phyloP scores from a whole-genome alignment of 176 grass and related monocot species.

The Tuctoria greenei region DNA sequence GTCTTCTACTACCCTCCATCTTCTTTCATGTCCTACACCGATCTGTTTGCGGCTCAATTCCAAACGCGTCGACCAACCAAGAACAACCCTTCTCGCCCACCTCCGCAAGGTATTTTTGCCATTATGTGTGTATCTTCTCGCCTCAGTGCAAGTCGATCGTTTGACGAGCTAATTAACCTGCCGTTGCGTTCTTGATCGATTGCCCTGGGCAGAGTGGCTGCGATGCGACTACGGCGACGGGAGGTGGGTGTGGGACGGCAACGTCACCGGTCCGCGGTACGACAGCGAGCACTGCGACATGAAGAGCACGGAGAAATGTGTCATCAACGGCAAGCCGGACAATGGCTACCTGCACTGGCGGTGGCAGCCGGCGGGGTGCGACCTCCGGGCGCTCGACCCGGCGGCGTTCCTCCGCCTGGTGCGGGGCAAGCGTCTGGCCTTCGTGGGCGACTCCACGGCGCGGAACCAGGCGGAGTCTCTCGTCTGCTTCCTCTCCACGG shows the following conservation, averaged over 20 bases:
- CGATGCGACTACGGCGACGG: conserved; percentile 39
- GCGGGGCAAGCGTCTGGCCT: conserved; percentile 33
- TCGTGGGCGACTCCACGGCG: conserved; percentile 48
- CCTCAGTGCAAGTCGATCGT: background rate
- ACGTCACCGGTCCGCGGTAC: conserved; percentile 5
- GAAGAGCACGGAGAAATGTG: conserved; percentile 33
- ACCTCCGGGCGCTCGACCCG: conserved; percentile 27
- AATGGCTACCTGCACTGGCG: conserved; percentile 44
- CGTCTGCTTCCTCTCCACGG: conserved; percentile 34
- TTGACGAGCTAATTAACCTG: background rate
- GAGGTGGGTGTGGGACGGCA: conserved; percentile 30
- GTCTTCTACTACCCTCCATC: conserved; percentile 7
- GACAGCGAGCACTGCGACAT: conserved; percentile 36
- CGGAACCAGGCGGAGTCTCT: conserved; percentile 53
- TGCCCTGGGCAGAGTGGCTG: conserved; percentile 5
- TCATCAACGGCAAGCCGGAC: conserved; percentile 34
- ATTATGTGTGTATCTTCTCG: background rate
- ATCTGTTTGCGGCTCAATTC: background rate
- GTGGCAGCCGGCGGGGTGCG: conserved; percentile 38
- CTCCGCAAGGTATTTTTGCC: background rate
- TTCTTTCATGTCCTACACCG: background rate
- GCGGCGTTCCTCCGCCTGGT: conserved; percentile 20
- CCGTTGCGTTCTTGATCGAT: background rate
- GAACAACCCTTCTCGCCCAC: background rate
- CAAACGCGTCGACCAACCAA: background rate